Conservation (phyloP, 257 asterid genomes). For the Solanum pinnatisectum region DNA sequence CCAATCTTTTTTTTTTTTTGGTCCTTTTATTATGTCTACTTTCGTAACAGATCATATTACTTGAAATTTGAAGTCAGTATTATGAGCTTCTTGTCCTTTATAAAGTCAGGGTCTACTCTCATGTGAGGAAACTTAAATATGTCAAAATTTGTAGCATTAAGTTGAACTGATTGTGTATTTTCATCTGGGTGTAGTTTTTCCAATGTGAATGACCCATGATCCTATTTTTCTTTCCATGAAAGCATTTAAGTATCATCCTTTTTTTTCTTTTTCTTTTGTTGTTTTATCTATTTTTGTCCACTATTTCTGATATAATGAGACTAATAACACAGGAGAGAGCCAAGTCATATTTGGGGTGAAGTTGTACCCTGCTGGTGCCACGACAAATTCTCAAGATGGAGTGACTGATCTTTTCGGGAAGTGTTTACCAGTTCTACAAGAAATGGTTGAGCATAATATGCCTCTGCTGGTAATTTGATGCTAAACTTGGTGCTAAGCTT, state of each 20-base stretch:
- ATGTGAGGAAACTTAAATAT: neutral
- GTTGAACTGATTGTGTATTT: neutral
- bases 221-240: neutral
- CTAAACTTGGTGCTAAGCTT: neutral
- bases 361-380: slow-evolving; percentile 97
- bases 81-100: neutral
- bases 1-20: neutral
- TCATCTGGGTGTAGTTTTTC: neutral
- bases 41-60: neutral
- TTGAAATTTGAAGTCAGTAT: neutral
- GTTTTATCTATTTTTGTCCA: slow-evolving; percentile 2
- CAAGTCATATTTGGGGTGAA: slow-evolving; percentile 76
- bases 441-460: slow-evolving; percentile 78
- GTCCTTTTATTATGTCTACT: neutral
- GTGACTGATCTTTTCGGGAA: slow-evolving; percentile 95
- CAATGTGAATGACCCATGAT: neutral
- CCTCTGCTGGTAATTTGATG: slow-evolving; percentile 64
- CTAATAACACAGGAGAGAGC: slow-evolving; percentile 54
- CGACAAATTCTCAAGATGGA: slow-evolving; percentile 97
- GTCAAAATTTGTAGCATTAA: neutral
- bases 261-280: neutral
- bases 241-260: neutral
- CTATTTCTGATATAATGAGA: neutral
- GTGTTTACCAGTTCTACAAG: slow-evolving; percentile 88
- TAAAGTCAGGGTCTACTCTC: neutral